Conservation (phyloP, 2,329 filamentous ascomycete genomes). For the Chalara sp. region DNA sequence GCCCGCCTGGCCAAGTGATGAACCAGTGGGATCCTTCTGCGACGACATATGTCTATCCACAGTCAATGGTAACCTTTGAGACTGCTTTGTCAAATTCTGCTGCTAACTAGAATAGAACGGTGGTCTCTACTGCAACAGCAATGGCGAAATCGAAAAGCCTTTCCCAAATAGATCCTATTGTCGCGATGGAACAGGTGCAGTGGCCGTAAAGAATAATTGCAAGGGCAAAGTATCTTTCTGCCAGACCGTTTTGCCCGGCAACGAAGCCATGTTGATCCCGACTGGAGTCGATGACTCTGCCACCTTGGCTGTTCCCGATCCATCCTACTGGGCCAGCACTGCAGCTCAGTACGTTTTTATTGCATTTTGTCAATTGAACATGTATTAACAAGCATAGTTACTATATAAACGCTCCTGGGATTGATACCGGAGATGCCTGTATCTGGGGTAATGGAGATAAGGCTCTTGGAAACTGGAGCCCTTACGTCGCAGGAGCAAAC, state of each 20-base stretch:
- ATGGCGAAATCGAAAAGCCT: slow-evolving; percentile 61
- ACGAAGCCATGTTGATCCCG: slow-evolving; percentile 77
- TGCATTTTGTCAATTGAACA: background rate
- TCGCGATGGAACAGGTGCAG: slow-evolving; percentile 57
- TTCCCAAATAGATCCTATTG: slow-evolving; percentile 65
- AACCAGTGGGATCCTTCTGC: slow-evolving; percentile 71
- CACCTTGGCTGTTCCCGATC: slow-evolving; percentile 64
- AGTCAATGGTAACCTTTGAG: slow-evolving; percentile 59
- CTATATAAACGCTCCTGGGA: slow-evolving; percentile 72
- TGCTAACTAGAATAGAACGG: slow-evolving; percentile 48
- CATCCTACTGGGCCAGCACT: slow-evolving; percentile 64
- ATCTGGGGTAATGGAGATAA: slow-evolving; percentile 60
- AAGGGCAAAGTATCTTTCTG: slow-evolving; percentile 61
- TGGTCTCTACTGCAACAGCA: slow-evolving; percentile 63
- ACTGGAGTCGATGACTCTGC: slow-evolving; percentile 53
- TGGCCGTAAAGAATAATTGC: slow-evolving; percentile 61
- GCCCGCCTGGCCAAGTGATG: slow-evolving; percentile 68
- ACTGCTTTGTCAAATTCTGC: background rate
- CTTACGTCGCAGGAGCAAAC: slow-evolving; percentile 72
- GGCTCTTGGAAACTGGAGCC: slow-evolving; percentile 68
- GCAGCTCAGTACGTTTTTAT: slow-evolving; percentile 60
- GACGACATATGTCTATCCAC: slow-evolving; percentile 57
- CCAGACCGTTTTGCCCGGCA: slow-evolving; percentile 72
- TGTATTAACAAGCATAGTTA: slow-evolving; percentile 41
- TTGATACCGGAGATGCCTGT: slow-evolving; percentile 52